phyloP scores from a whole-genome alignment of 1,139 yeast species.

The Saccharomyces hybrid region DNA sequence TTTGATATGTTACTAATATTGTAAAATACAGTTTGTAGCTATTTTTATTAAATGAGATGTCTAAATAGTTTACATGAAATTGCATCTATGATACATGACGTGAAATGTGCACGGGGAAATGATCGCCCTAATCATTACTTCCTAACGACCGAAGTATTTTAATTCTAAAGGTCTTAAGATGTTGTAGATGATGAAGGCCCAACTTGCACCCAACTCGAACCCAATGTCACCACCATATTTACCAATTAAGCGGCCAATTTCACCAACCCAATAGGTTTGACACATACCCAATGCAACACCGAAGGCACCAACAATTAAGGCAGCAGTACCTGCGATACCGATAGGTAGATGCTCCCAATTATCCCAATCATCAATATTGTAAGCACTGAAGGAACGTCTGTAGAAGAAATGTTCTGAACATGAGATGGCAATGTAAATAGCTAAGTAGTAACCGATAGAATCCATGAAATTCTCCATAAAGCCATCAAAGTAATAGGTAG shows the following conservation, averaged over 20 bases:
- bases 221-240: slow-evolving; percentile 76
- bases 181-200: slow-evolving; percentile 59
- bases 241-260: slow-evolving; percentile 54
- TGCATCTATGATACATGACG: background rate
- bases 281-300: slow-evolving; percentile 82
- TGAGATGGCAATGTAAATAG: slow-evolving; percentile 67
- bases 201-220: slow-evolving; percentile 64
- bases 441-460: slow-evolving; percentile 81
- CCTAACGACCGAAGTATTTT: slow-evolving; percentile 38
- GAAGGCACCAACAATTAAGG: slow-evolving; percentile 73
- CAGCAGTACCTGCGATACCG: slow-evolving; percentile 70
- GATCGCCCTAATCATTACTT: background rate
- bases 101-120: background rate
- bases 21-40: background rate
- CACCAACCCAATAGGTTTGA: slow-evolving; percentile 76
- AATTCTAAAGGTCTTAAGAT: slow-evolving; percentile 58
- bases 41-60: background rate
- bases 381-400: slow-evolving; percentile 46
- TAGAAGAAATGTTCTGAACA: slow-evolving; percentile 73
- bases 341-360: slow-evolving; percentile 53
- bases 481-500: slow-evolving; percentile 58
- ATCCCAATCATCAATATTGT: slow-evolving; percentile 54
- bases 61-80: background rate
- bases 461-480: slow-evolving; percentile 84
- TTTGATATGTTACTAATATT: background rate